phyloP scores from a whole-genome alignment of 2,329 filamentous ascomycete genomes.

The Epichloe scottii region DNA sequence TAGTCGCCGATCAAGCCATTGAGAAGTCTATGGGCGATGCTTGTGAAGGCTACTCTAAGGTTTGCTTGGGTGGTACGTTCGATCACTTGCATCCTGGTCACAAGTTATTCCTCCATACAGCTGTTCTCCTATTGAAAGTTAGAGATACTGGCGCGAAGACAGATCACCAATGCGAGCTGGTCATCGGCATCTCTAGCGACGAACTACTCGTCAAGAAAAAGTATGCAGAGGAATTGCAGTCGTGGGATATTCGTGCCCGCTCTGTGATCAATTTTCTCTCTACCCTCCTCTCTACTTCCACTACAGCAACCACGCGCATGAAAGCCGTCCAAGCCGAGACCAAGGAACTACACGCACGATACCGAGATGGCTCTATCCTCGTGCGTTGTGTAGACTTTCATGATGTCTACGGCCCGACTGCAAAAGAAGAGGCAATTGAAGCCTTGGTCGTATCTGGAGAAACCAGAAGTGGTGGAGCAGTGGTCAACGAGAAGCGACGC shows the following conservation, averaged over 20 bases:
- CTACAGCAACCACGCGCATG: constrained; percentile 8
- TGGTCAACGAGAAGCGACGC: constrained; percentile 71
- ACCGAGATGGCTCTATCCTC: constrained; percentile 46
- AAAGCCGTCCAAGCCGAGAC: constrained; percentile 3
- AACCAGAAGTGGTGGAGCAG: constrained; percentile 69
- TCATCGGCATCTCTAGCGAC: constrained; percentile 82
- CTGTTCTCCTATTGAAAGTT: constrained; percentile 45
- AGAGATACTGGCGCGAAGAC: background rate
- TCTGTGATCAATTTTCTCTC: constrained; percentile 62
- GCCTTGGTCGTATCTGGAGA: constrained; percentile 80
- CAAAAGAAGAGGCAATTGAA: constrained; percentile 65
- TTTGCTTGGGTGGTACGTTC: constrained; percentile 86
- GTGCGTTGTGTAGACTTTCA: constrained; percentile 76
- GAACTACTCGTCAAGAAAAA: constrained; percentile 82
- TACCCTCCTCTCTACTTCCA: constrained; percentile 38
- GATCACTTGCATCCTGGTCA: constrained; percentile 93
- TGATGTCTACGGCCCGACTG: constrained; percentile 83
- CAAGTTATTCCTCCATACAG: constrained; percentile 89
- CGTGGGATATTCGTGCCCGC: constrained; percentile 63
- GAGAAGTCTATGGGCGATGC: background rate
- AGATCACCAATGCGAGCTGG: constrained; percentile 40
- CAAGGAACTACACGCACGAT: constrained; percentile 29
- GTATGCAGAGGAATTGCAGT: constrained; percentile 65
- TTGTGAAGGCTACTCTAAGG: constrained; percentile 21
- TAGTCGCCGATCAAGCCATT: background rate